These are phyloP conservation scores for Hypoxylon sp. DNA, from an alignment of 2,329 filamentous ascomycete species.

Conservation along the genomic window DNA sequence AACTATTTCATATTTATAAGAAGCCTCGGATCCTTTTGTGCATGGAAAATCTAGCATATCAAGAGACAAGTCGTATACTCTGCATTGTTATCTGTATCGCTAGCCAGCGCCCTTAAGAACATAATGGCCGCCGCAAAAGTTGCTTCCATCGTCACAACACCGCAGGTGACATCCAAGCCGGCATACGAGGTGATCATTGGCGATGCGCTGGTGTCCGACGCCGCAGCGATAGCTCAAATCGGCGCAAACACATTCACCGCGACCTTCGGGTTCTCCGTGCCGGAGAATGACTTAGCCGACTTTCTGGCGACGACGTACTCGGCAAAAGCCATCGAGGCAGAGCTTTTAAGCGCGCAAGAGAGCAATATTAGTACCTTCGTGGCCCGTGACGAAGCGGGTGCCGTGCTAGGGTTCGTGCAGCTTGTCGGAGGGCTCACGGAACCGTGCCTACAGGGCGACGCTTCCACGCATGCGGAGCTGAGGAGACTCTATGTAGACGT, in stretches of 20 bases:
- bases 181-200: constrained; percentile 41
- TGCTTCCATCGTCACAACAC: constrained; percentile 2
- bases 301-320: constrained; percentile 48
- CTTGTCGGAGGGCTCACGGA: constrained; percentile 47
- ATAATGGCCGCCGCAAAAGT: constrained; percentile 35
- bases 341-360: constrained; percentile 43
- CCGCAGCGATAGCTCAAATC: constrained; percentile 48
- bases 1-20: not conserved
- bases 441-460: constrained; percentile 41
- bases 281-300: constrained; percentile 46
- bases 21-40: not conserved
- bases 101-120: not conserved
- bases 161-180: not conserved
- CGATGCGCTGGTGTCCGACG: constrained; percentile 46
- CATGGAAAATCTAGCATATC: not conserved
- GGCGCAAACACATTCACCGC: constrained; percentile 50
- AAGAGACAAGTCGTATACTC: not conserved
- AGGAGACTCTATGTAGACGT: constrained; percentile 52
- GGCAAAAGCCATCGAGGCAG: constrained; percentile 40
- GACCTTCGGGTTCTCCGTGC: constrained; percentile 49
- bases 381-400: constrained; percentile 44
- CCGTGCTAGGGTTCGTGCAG: constrained; percentile 50
- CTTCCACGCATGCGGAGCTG: constrained; percentile 48
- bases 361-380: constrained; percentile 43
- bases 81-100: not conserved